phyloP scores from a whole-genome alignment of 129 eudicot species.

The Daucus carota region DNA sequence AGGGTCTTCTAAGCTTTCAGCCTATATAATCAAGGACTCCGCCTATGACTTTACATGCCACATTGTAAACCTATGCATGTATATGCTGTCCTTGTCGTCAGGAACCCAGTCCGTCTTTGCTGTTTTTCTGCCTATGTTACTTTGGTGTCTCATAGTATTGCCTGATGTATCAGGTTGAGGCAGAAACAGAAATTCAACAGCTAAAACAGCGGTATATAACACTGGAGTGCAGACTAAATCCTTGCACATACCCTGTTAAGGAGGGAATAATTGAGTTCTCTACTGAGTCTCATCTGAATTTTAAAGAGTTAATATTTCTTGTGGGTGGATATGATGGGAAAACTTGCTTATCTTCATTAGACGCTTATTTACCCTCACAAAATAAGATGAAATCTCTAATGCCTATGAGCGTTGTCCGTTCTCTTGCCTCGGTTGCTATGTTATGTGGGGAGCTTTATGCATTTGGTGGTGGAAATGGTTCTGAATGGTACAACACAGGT shows the following conservation, averaged over 20 bases:
- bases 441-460: slow-evolving; percentile 53
- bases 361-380: slow-evolving; percentile 46
- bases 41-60: neutral
- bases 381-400: slow-evolving; percentile 32
- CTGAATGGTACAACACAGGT: slow-evolving; percentile 78
- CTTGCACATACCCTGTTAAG: slow-evolving; percentile 17
- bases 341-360: slow-evolving; percentile 49
- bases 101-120: neutral
- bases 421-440: slow-evolving; percentile 52
- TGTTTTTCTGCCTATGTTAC: neutral
- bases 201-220: slow-evolving; percentile 26
- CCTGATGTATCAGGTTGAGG: slow-evolving; percentile 38
- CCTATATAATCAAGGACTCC: neutral
- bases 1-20: neutral
- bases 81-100: neutral
- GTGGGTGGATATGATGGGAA: slow-evolving; percentile 74
- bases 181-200: slow-evolving; percentile 44
- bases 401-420: slow-evolving; percentile 51
- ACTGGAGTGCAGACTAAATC: slow-evolving; percentile 22
- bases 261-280: slow-evolving; percentile 5
- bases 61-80: neutral
- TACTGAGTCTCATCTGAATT: slow-evolving; percentile 22
- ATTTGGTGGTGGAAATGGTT: slow-evolving; percentile 68
- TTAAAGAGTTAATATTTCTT: slow-evolving; percentile 39
- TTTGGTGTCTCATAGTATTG: neutral